Conservation (phyloP, 768 basidiomycete genomes). For the Artomyces pyxidatus region DNA sequence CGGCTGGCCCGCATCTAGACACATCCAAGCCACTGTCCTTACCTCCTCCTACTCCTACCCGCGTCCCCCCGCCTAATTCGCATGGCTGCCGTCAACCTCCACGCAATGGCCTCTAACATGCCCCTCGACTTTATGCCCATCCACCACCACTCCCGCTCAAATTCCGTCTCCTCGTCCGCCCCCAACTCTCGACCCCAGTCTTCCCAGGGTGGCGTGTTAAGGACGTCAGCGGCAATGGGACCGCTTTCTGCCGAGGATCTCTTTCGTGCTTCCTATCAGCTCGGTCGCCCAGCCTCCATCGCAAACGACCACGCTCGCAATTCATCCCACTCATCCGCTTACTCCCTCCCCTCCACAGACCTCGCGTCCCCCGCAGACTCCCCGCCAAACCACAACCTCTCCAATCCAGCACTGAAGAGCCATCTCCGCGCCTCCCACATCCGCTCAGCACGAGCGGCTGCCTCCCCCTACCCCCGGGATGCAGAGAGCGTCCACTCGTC, state of each 20-base stretch:
- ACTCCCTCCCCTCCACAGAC: conserved; percentile 33
- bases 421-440: conserved; percentile 70
- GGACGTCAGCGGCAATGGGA: conserved; percentile 40
- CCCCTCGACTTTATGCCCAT: conserved; percentile 66
- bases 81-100: conserved; percentile 20
- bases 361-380: conserved; percentile 46
- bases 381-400: conserved; percentile 67
- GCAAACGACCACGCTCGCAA: conserved; percentile 34
- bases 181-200: conserved; percentile 75
- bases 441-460: conserved; percentile 69
- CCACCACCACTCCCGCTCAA: conserved; percentile 66
- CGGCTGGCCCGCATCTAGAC: conserved; percentile 53
- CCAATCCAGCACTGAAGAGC: conserved; percentile 70
- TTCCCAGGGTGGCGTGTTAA: conserved; percentile 54
- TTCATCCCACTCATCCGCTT: conserved; percentile 34
- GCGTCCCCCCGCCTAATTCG: conserved; percentile 14
- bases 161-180: conserved; percentile 69
- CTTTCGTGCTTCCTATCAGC: conserved; percentile 59
- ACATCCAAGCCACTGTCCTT: conserved; percentile 11
- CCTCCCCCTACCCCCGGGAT: conserved; percentile 82
- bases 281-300: conserved; percentile 35
- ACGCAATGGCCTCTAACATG: conserved; percentile 46
- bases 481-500: conserved; percentile 82
- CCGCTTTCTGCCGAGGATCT: conserved; percentile 57
- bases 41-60: conserved; percentile 17